A percentile compares a stretch with the other conserved stretches of the same genome.
These are phyloP conservation scores for Pythium pyrilobum DNA, from an alignment of 352 stramenopile genomes.

Conservation along the genomic window DNA sequence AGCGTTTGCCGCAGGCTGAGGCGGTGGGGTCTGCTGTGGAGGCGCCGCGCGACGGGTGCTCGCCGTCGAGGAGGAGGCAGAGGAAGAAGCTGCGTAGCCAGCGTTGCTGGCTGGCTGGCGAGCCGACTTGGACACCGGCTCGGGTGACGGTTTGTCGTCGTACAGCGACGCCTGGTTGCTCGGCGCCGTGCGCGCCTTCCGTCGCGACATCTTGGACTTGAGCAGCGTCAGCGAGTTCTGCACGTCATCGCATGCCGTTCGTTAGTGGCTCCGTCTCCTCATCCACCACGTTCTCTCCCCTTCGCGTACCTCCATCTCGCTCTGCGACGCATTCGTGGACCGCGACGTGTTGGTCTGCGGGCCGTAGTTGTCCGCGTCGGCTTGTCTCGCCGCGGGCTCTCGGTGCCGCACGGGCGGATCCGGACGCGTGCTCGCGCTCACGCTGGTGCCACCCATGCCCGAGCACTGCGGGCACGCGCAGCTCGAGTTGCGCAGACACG, in stretches of 20 bases:
- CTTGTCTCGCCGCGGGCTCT: slow-evolving; percentile 20
- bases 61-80: not conserved
- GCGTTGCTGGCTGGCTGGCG: slow-evolving; percentile 6
- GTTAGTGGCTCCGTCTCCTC: too few species aligned
- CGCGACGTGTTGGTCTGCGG: slow-evolving; percentile 26
- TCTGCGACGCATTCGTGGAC: slow-evolving; percentile 16
- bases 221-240: slow-evolving; percentile 70
- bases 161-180: slow-evolving; percentile 70
- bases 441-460: slow-evolving; percentile 16
- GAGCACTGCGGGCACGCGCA: slow-evolving; percentile 61
- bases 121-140: slow-evolving; percentile 19
- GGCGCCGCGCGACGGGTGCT: not conserved
- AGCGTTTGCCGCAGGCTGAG: not conserved
- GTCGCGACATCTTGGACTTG: slow-evolving; percentile 78
- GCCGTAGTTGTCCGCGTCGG: slow-evolving; percentile 20
- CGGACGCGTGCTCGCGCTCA: slow-evolving; percentile 4
- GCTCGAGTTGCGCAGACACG: slow-evolving; percentile 67
- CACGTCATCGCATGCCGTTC: not conserved
- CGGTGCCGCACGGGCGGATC: slow-evolving; percentile 32
- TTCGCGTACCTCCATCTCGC: slow-evolving; percentile 48
- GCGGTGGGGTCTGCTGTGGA: not conserved
- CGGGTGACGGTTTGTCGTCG: slow-evolving; percentile 37
- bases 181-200: slow-evolving; percentile 62
- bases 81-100: slow-evolving; percentile 3
- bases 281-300: not conserved